These are phyloP conservation scores for Geotrichum carabidarum DNA, from an alignment of 1,139 yeast species.

Conservation along the genomic window DNA sequence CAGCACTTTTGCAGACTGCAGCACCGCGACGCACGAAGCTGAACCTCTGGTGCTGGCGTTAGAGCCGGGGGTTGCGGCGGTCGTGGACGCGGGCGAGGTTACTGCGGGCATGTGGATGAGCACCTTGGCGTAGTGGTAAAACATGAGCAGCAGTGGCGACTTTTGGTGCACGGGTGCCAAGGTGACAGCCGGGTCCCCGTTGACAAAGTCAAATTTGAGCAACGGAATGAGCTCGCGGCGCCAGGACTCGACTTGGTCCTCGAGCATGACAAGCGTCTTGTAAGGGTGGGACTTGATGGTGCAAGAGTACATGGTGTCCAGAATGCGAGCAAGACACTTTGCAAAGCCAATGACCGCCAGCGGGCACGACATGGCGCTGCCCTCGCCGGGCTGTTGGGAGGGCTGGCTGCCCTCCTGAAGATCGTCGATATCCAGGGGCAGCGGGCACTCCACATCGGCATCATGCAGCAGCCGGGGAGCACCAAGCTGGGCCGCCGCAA, in stretches of 20 bases:
- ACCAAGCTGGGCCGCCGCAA: constrained; percentile 70
- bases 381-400: constrained; percentile 55
- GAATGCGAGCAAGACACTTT: constrained; percentile 65
- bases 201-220: constrained; percentile 59
- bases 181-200: constrained; percentile 50
- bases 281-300: constrained; percentile 42
- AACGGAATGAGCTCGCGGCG: constrained; percentile 60
- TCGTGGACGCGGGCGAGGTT: constrained; percentile 38
- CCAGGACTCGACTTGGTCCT: constrained; percentile 75
- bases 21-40: constrained; percentile 62
- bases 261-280: constrained; percentile 45
- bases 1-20: constrained; percentile 67
- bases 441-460: constrained; percentile 77
- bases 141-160: constrained; percentile 55
- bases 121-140: constrained; percentile 75
- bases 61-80: constrained; percentile 15
- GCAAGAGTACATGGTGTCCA: constrained; percentile 51
- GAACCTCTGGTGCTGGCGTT: constrained; percentile 41
- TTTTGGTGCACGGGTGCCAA: constrained; percentile 44
- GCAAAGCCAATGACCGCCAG: constrained; percentile 51
- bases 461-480: constrained; percentile 76
- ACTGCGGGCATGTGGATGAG: constrained; percentile 75
- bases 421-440: constrained; percentile 64
- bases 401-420: constrained; percentile 22
- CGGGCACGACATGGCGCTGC: constrained; percentile 24